These are phyloP conservation scores for Syzygium oleosum DNA, from an alignment of 345 rosid genomes.

Conservation along the genomic window DNA sequence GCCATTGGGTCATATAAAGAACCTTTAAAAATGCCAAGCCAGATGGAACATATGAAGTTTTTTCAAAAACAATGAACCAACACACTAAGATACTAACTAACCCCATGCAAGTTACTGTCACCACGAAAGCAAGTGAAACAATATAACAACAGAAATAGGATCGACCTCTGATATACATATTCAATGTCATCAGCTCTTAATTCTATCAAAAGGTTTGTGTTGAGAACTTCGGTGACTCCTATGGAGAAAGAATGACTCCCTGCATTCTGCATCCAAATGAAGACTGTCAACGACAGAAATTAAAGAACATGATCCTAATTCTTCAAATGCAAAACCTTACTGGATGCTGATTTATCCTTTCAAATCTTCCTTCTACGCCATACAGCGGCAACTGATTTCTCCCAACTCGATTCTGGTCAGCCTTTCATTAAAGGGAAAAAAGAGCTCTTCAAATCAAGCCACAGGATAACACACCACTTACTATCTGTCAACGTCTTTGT, in stretches of 20 bases:
- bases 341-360: constrained; percentile 94
- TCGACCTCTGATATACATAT: constrained; percentile 79
- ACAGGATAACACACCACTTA: background rate
- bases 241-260: constrained; percentile 88
- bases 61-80: background rate
- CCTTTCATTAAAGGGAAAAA: constrained; percentile 37
- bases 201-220: constrained; percentile 78
- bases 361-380: constrained; percentile 78
- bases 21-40: background rate
- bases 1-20: background rate
- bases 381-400: constrained; percentile 68
- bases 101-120: background rate
- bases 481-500: background rate
- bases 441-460: background rate
- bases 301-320: background rate
- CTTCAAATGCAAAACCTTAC: constrained; percentile 29
- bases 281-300: background rate
- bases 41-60: background rate
- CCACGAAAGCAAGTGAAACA: background rate
- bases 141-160: background rate
- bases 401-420: constrained; percentile 59
- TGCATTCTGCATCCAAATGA: constrained; percentile 43
- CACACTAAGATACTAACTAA: background rate
- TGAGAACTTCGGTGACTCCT: constrained; percentile 85
- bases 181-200: constrained; percentile 91